A percentile compares a stretch with the other conserved stretches of the same genome.
phyloP scores from a whole-genome alignment of 306 rosid species.

The Quercus wislizeni region DNA sequence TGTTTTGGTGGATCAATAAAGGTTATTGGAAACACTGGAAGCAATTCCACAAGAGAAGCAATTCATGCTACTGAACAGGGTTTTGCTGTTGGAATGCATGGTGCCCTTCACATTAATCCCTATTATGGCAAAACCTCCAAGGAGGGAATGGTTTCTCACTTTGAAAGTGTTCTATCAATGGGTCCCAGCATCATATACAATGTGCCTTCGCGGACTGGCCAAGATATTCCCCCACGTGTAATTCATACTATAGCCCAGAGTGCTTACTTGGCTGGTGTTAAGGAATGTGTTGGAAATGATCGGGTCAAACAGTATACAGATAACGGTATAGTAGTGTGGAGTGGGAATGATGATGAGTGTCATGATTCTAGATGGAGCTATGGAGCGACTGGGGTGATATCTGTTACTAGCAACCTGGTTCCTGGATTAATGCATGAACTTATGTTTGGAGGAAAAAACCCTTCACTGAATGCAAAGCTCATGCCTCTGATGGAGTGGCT shows the following conservation, averaged over 20 bases:
- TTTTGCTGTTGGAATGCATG: constrained; percentile 98
- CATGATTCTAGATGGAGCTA: constrained; percentile 90
- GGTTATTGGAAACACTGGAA: constrained; percentile 93
- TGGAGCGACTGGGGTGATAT: constrained; percentile 89
- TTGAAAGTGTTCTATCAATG: constrained; percentile 71
- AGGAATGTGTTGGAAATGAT: constrained; percentile 89
- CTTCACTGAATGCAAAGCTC: constrained; percentile 57
- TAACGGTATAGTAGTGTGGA: constrained; percentile 76
- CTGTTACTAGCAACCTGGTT: constrained; percentile 83
- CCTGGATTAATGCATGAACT: constrained; percentile 82
- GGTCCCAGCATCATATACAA: constrained; percentile 91
- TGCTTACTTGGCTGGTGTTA: constrained; percentile 79
- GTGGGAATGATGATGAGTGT: constrained; percentile 91
- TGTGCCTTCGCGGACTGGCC: constrained; percentile 92
- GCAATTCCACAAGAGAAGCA: constrained; percentile 95
- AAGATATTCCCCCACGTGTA: constrained; percentile 85
- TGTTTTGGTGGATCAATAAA: constrained; percentile 85
- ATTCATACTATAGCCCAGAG: constrained; percentile 54
- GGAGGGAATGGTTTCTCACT: constrained; percentile 76
- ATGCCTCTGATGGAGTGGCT: constrained; percentile 83
- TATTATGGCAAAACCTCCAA: constrained; percentile 90
- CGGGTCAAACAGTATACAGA: constrained; percentile 60
- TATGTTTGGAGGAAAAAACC: constrained; percentile 67
- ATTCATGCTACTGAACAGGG: constrained; percentile 96
- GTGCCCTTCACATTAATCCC: constrained; percentile 95